Conservation (phyloP, 352 stramenopile species). For the Pythium folliculosum region DNA sequence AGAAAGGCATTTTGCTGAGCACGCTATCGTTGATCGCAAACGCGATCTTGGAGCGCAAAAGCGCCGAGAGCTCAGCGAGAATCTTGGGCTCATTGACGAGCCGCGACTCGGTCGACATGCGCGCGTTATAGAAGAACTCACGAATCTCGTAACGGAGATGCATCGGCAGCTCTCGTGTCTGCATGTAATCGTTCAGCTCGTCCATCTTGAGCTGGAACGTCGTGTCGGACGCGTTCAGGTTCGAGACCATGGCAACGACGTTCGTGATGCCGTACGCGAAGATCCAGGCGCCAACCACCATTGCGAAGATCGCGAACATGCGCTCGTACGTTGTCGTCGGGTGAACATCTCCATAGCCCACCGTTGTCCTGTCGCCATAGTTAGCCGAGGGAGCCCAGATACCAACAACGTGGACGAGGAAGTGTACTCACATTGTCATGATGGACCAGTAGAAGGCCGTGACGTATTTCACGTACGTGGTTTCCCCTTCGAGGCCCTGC, state of each 20-base stretch:
- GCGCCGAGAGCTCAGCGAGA: conserved; percentile 62
- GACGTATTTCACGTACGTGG: conserved; percentile 59
- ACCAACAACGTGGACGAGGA: neutral
- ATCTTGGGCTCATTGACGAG: conserved; percentile 74
- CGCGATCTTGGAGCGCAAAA: conserved; percentile 77
- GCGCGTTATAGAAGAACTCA: conserved; percentile 83
- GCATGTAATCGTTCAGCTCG: conserved; percentile 83
- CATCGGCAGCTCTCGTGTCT: conserved; percentile 68
- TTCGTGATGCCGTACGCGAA: conserved; percentile 85
- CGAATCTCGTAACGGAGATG: conserved; percentile 77
- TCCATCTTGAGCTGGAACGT: conserved; percentile 77
- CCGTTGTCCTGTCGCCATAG: conserved; percentile 38
- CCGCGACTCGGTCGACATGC: conserved; percentile 70
- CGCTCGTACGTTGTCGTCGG: conserved; percentile 57
- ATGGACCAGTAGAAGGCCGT: conserved; percentile 75
- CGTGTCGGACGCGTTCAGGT: conserved; percentile 65
- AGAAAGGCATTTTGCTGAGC: conserved; percentile 83
- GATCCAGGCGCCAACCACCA: conserved; percentile 77
- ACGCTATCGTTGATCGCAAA: conserved; percentile 83
- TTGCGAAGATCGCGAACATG: conserved; percentile 71
- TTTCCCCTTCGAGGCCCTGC: conserved; percentile 37
- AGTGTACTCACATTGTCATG: conserved; percentile 59
- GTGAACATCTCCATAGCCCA: conserved; percentile 74
- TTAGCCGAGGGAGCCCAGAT: neutral
- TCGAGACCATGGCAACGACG: conserved; percentile 66